Conservation (phyloP, 306 rosid species). For the Potentilla sterilis region DNA sequence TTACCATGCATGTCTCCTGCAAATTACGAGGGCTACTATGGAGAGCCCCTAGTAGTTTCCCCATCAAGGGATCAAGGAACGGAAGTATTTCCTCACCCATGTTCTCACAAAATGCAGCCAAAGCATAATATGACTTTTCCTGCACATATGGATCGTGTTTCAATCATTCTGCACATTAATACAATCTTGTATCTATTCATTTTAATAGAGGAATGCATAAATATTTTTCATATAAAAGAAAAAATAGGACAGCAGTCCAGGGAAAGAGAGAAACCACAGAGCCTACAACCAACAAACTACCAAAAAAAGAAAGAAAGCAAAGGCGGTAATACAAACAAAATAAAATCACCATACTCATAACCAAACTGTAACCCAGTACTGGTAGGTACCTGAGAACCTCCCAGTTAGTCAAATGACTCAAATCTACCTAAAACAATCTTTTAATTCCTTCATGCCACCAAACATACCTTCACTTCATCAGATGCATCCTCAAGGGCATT, state of each 20-base stretch:
- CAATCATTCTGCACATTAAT: slow-evolving; percentile 22
- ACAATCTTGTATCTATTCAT: background rate
- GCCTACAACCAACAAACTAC: background rate
- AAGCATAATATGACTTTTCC: slow-evolving; percentile 97
- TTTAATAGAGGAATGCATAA: background rate
- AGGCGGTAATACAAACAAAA: background rate
- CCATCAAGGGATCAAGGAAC: slow-evolving; percentile 93
- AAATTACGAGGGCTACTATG: slow-evolving; percentile 76
- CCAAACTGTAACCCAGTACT: background rate
- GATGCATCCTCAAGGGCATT: slow-evolving; percentile 89
- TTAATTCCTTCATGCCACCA: slow-evolving; percentile 24
- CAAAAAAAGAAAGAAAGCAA: background rate
- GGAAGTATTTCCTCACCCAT: slow-evolving; percentile 99
- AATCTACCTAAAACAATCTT: background rate
- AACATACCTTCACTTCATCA: slow-evolving; percentile 89
- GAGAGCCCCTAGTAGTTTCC: slow-evolving; percentile 73
- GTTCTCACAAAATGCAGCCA: slow-evolving; percentile 98
- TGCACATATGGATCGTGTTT: slow-evolving; percentile 34
- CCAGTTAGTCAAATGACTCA: background rate
- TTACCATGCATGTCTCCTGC: slow-evolving; percentile 99
- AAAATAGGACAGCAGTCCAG: background rate
- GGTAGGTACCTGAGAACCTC: background rate
- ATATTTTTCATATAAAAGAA: background rate
- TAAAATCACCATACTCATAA: background rate
- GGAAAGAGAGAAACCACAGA: background rate